Conservation (phyloP, 2,329 filamentous ascomycete species). For the Aspergillus cejpii region DNA sequence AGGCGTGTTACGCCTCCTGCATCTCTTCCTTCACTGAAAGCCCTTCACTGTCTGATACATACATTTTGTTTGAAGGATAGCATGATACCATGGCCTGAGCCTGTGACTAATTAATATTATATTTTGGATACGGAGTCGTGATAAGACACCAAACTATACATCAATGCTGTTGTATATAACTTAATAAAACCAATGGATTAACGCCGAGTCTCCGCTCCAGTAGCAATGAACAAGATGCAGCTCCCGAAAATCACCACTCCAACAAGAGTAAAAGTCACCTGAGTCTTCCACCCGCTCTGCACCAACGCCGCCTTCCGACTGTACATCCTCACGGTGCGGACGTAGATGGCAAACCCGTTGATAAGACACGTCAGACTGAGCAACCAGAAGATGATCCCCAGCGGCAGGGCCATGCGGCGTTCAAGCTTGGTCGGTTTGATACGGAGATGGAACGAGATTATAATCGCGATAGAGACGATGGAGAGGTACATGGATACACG, state of each 20-base stretch:
- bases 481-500: slow-evolving; percentile 85
- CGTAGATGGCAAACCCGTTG: slow-evolving; percentile 78
- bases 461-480: slow-evolving; percentile 80
- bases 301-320: slow-evolving; percentile 72
- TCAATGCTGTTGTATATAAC: too few relatives aligned
- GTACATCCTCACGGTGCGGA: slow-evolving; percentile 75
- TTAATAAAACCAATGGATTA: too few relatives aligned
- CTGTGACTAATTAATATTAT: slow-evolving; percentile 4
- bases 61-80: neutral
- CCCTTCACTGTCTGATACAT: neutral
- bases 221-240: slow-evolving; percentile 41
- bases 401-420: slow-evolving; percentile 67
- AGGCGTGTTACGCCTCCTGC: slow-evolving; percentile 1
- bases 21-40: neutral
- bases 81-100: slow-evolving; percentile 11
- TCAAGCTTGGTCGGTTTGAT: slow-evolving; percentile 63
- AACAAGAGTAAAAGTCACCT: slow-evolving; percentile 56
- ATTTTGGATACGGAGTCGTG: neutral
- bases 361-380: slow-evolving; percentile 69
- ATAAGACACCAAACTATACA: neutral
- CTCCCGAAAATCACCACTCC: slow-evolving; percentile 41
- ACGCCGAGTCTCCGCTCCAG: slow-evolving; percentile 22
- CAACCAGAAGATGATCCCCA: slow-evolving; percentile 83
- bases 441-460: slow-evolving; percentile 88
- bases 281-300: slow-evolving; percentile 89